These are phyloP conservation scores for Cyberlindnera mississippiensis DNA, from an alignment of 805 yeast genomes.

Conservation along the genomic window DNA sequence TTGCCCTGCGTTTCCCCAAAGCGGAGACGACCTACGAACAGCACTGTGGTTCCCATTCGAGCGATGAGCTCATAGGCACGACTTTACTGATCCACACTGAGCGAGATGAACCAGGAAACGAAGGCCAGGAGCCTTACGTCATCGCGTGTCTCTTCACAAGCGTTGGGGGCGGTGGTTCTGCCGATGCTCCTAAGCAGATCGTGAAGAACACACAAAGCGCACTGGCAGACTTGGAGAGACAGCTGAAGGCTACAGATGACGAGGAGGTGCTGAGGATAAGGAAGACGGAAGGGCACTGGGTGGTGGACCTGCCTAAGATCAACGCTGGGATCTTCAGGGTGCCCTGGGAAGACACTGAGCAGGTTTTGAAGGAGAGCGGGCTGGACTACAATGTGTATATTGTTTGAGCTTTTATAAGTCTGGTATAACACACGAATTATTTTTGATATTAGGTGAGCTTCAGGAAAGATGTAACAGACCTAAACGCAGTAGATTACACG, in stretches of 20 bases:
- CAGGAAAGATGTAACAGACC: too few relatives aligned
- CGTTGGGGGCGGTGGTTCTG: conserved; percentile 41
- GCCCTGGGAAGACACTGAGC: conserved; percentile 72
- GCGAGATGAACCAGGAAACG: conserved; percentile 31
- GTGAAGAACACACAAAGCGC: conserved; percentile 48
- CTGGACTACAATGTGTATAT: conserved; percentile 45
- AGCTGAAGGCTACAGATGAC: conserved; percentile 26
- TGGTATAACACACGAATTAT: too few relatives aligned
- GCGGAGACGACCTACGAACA: conserved; percentile 46
- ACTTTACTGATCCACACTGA: conserved; percentile 41
- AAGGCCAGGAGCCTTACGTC: conserved; percentile 22
- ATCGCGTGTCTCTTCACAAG: conserved; percentile 74
- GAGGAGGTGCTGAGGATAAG: not conserved
- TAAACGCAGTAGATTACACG: too few relatives aligned
- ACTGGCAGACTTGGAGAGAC: conserved; percentile 40
- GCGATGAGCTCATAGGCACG: conserved; percentile 48
- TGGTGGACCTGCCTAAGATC: conserved; percentile 67
- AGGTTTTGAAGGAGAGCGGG: conserved; percentile 35
- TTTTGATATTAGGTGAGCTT: not conserved
- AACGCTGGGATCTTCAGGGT: conserved; percentile 78
- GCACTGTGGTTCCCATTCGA: conserved; percentile 24
- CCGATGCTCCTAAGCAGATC: conserved; percentile 43
- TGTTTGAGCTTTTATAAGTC: conserved; percentile 21
- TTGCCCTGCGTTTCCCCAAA: conserved; percentile 50
- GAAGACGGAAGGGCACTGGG: conserved; percentile 16